Percentiles rank a stretch among this genome's conserved stretches.
These are phyloP conservation scores for Anisodus acutangulus DNA, from an alignment of 257 asterid species.

Conservation along the genomic window DNA sequence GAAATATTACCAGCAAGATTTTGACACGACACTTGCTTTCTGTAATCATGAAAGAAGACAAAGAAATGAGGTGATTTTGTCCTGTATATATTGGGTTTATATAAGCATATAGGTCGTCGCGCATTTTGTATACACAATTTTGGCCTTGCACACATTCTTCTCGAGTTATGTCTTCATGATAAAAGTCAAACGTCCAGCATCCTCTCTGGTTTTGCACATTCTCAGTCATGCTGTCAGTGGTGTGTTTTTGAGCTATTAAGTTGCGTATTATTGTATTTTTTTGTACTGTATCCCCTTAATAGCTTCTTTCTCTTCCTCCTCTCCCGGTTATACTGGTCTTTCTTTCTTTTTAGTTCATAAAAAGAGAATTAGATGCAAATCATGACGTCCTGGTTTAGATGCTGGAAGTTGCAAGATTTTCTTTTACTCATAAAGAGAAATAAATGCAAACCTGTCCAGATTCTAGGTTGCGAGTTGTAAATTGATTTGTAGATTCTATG, in stretches of 20 bases:
- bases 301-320: not conserved
- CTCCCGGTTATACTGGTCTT: slow-evolving; percentile 8
- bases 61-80: slow-evolving; percentile 69
- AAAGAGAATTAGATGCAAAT: not conserved
- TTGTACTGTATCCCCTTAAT: not conserved
- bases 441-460: not conserved
- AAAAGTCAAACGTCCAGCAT: not conserved
- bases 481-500: not conserved
- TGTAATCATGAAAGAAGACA: slow-evolving; percentile 87
- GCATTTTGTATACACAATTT: not conserved
- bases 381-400: not conserved
- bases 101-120: not conserved
- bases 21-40: slow-evolving; percentile 87
- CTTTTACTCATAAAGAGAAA: not conserved
- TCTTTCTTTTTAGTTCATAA: not conserved
- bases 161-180: not conserved
- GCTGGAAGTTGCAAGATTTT: not conserved
- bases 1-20: slow-evolving; percentile 82
- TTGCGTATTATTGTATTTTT: not conserved
- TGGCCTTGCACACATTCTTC: not conserved
- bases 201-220: not conserved
- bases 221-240: not conserved
- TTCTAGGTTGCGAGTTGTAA: not conserved
- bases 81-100: slow-evolving; percentile 3
- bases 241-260: slow-evolving; percentile 21